Conservation (phyloP, 352 stramenopile genomes). For the Pythium phragmiticola region DNA sequence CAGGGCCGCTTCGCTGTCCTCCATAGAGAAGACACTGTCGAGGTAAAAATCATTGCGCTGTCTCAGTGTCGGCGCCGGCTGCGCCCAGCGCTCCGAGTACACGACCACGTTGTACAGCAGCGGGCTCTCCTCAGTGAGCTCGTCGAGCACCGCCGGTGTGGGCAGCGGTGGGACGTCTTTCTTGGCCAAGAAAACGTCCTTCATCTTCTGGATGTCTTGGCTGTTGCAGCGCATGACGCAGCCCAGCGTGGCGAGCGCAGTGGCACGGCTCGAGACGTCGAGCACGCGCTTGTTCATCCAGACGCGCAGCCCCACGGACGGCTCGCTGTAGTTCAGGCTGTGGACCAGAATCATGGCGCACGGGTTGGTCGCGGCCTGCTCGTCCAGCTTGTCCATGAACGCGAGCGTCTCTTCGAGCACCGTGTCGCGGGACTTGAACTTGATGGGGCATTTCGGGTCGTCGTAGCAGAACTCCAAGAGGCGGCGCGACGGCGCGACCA, state of each 20-base stretch:
- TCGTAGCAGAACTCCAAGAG: conserved; percentile 27
- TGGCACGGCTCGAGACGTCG: not conserved
- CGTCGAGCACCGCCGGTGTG: not conserved
- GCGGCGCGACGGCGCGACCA: conserved; percentile 4
- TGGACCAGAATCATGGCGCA: conserved; percentile 14
- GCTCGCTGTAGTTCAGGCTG: not conserved
- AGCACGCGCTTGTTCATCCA: conserved; percentile 4
- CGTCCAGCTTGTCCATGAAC: conserved; percentile 16
- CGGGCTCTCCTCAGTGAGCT: not conserved
- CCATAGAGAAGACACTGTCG: conserved; percentile 12
- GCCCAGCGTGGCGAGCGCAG: not conserved
- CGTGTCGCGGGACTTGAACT: conserved; percentile 16
- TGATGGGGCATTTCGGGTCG: conserved; percentile 12
- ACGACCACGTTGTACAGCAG: conserved; percentile 23
- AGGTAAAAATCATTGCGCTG: conserved; percentile 16
- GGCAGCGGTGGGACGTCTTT: not conserved
- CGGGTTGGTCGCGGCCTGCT: conserved; percentile 14
- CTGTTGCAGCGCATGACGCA: not conserved
- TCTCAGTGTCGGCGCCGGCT: conserved; percentile 9
- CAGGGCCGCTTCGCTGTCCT: not conserved
- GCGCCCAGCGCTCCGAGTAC: conserved; percentile 22
- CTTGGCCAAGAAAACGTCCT: conserved; percentile 3
- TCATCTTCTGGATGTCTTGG: not conserved
- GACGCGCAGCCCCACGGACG: conserved; percentile 7
- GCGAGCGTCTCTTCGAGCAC: conserved; percentile 18